Percentiles rank a stretch among this genome's conserved stretches.
These are phyloP conservation scores for Aphanomyces stellatus DNA, from an alignment of 352 stramenopile genomes.

Conservation along the genomic window DNA sequence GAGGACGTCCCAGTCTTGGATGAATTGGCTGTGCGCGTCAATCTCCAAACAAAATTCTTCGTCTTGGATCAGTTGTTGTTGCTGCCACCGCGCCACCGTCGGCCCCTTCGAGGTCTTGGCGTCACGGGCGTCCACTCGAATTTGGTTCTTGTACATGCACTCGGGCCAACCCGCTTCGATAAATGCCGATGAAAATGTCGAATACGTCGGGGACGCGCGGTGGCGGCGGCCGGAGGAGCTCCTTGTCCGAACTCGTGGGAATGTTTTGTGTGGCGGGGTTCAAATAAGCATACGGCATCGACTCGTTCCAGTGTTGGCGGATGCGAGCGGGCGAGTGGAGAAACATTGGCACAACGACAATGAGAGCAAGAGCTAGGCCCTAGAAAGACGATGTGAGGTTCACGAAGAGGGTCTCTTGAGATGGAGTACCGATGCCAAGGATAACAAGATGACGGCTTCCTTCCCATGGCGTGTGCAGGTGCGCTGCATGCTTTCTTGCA, in stretches of 20 bases:
- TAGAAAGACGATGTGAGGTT: no score
- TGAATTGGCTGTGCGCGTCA: conserved; percentile 4
- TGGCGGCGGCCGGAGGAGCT: neutral
- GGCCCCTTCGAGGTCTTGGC: neutral
- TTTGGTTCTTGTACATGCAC: conserved; percentile 17
- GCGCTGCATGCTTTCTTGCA: no score
- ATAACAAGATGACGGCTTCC: no score
- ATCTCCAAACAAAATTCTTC: conserved; percentile 14
- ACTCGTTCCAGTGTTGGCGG: neutral
- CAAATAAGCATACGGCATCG: neutral
- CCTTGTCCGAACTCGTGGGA: neutral
- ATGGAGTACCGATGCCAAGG: no score
- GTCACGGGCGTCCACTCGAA: neutral
- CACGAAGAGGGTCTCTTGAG: no score
- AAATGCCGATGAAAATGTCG: conserved; percentile 2
- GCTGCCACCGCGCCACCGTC: neutral
- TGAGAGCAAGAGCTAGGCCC: no score
- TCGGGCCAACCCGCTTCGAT: neutral
- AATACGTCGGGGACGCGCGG: neutral
- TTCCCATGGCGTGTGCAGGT: no score
- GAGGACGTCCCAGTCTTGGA: conserved; percentile 3
- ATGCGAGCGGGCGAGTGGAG: neutral
- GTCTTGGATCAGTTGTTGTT: conserved; percentile 3
- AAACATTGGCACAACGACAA: no score
- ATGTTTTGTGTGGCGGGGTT: neutral